Conservation (phyloP, 75 land plant species). For the Pinus tabuliformis region DNA sequence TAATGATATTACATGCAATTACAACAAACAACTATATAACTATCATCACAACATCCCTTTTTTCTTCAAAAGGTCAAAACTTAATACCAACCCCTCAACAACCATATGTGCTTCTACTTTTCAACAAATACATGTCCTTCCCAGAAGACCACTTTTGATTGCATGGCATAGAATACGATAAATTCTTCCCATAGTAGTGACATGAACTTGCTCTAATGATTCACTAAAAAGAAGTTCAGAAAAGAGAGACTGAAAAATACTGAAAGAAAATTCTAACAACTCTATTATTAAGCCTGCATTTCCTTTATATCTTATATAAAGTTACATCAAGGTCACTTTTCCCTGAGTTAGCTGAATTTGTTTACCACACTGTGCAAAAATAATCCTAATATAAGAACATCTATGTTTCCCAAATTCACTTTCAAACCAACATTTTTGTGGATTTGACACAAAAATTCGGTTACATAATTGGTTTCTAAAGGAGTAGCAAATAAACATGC, state of each 20-base stretch:
- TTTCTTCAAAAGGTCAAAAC: no score
- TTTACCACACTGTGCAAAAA: conserved; percentile 53
- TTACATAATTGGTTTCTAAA: not conserved
- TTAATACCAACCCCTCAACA: no score
- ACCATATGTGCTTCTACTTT: no score
- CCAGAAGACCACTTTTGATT: conserved; percentile 20
- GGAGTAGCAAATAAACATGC: conserved; percentile 52
- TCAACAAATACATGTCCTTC: not conserved
- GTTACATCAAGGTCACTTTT: not conserved
- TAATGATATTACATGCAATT: not conserved
- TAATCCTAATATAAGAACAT: conserved; percentile 35
- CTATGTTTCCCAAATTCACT: conserved; percentile 13
- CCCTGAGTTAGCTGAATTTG: not conserved
- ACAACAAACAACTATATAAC: not conserved
- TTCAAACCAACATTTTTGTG: conserved; percentile 11
- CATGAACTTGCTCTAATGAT: conserved; percentile 60
- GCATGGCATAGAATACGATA: conserved; percentile 62
- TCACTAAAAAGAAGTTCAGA: conserved; percentile 53
- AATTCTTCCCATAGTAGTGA: conserved; percentile 54
- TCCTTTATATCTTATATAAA: conserved; percentile 8
- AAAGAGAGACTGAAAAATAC: conserved; percentile 39
- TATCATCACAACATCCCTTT: no score
- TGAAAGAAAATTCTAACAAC: conserved; percentile 13
- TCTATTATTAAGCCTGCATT: not conserved
- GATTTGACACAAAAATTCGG: conserved; percentile 27